phyloP scores from a whole-genome alignment of 2,329 filamentous ascomycete species.

The Botrytis medusae region DNA sequence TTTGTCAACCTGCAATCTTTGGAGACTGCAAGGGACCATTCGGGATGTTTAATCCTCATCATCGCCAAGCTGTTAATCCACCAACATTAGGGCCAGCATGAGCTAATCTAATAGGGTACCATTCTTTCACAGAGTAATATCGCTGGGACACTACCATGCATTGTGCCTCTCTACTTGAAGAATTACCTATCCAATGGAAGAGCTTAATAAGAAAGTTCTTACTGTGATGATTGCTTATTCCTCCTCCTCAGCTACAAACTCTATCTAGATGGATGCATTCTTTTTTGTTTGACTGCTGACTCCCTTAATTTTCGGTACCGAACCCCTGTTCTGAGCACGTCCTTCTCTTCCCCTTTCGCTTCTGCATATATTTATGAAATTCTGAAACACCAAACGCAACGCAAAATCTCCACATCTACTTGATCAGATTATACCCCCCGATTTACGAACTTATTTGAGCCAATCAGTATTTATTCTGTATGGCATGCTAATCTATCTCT shows the following conservation, averaged over 20 bases:
- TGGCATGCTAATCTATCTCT: no score
- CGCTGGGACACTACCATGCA: neutral
- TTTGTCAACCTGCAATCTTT: neutral
- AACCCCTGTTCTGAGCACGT: neutral
- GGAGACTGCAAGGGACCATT: neutral
- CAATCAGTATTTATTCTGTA: neutral
- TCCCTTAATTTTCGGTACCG: neutral
- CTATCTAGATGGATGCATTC: neutral
- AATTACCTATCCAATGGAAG: neutral
- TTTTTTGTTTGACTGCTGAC: neutral
- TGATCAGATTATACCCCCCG: neutral
- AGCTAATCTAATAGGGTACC: constrained; percentile 1
- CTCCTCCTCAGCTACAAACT: neutral
- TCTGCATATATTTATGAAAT: neutral
- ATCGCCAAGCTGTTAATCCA: neutral
- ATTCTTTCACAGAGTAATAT: neutral
- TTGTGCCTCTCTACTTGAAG: neutral
- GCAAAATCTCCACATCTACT: constrained; percentile 6
- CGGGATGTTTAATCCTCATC: neutral
- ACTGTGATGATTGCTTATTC: neutral
- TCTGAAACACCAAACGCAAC: neutral
- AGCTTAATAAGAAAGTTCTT: neutral
- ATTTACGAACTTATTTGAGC: neutral
- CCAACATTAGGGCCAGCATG: constrained; percentile 8
- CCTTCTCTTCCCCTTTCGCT: neutral